Conservation (phyloP, 2,329 filamentous ascomycete species). For the Clonostachys rosea region DNA sequence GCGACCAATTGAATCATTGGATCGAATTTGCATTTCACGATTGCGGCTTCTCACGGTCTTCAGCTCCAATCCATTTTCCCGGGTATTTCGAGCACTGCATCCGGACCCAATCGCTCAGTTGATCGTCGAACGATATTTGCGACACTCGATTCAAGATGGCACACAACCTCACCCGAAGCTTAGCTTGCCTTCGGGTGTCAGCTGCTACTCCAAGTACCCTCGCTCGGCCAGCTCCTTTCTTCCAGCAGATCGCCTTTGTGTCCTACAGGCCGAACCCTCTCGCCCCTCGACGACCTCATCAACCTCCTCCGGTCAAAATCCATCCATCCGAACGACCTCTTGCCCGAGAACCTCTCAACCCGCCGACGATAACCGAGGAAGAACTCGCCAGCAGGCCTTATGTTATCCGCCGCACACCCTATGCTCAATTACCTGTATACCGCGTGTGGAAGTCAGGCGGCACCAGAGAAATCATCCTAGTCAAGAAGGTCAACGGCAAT, state of each 20-base stretch:
- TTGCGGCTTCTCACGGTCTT: too few species aligned
- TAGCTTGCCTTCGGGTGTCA: too few species aligned
- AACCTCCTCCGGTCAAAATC: not conserved
- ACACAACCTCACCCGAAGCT: too few species aligned
- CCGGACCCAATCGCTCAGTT: not conserved
- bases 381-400: constrained; percentile 44
- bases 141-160: too few species aligned
- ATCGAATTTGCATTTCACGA: too few species aligned
- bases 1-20: too few species aligned
- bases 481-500: constrained; percentile 80
- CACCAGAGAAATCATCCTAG: constrained; percentile 66
- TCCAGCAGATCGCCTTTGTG: not conserved
- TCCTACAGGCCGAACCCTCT: constrained; percentile 2
- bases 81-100: not conserved
- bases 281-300: not conserved
- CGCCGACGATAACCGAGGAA: constrained; percentile 19
- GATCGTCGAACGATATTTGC: too few species aligned
- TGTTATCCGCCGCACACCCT: constrained; percentile 66
- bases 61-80: too few species aligned
- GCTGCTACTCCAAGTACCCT: too few species aligned
- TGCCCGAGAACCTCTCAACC: constrained; percentile 14
- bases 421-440: constrained; percentile 74
- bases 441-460: constrained; percentile 68
- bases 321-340: not conserved
- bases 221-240: too few species aligned